Evolutionary conservation across 2,329 filamentous ascomycete species (phyloP).

Genomic region (Berkeleyomyces rouxiae): DNA sequence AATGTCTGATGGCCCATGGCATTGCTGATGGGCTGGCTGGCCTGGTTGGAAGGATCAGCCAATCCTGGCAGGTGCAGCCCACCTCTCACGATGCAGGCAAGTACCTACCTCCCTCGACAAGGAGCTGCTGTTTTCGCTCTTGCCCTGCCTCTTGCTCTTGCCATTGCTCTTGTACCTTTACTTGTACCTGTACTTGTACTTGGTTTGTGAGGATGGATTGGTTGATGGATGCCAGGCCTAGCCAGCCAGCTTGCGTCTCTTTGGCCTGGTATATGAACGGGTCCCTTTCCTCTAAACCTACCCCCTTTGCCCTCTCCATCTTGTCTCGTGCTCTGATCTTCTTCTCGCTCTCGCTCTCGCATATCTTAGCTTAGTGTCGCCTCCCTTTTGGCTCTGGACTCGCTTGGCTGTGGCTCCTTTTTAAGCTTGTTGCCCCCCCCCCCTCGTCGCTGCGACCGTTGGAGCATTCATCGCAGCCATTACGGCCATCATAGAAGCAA

Average conservation of each 20-base stretch:
- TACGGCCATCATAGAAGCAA: background rate
- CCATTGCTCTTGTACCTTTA: no score
- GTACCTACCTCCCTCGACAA: no score
- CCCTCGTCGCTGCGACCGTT: background rate
- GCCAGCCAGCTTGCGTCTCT: background rate
- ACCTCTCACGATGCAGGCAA: no score
- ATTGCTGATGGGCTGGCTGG: background rate
- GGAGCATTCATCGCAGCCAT: background rate
- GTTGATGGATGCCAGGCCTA: no score
- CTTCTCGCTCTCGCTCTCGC: background rate
- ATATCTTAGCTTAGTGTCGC: constrained; percentile 6
- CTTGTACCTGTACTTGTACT: no score
- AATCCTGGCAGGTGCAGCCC: no score
- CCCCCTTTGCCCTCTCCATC: constrained; percentile 6
- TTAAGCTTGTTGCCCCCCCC: constrained; percentile 12
- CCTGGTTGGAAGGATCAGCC: background rate
- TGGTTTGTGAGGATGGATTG: no score
- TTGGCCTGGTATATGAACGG: background rate
- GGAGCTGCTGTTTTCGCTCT: no score
- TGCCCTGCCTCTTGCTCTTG: no score
- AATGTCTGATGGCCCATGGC: background rate
- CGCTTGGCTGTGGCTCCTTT: constrained; percentile 10
- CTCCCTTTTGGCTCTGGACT: constrained; percentile 1
- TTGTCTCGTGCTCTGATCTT: constrained; percentile 2
- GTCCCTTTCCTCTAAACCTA: constrained; percentile 3